Evolutionary conservation across 1,284 basidiomycete species (phyloP).

Genomic region (Pseudozyma sp.): DNA sequence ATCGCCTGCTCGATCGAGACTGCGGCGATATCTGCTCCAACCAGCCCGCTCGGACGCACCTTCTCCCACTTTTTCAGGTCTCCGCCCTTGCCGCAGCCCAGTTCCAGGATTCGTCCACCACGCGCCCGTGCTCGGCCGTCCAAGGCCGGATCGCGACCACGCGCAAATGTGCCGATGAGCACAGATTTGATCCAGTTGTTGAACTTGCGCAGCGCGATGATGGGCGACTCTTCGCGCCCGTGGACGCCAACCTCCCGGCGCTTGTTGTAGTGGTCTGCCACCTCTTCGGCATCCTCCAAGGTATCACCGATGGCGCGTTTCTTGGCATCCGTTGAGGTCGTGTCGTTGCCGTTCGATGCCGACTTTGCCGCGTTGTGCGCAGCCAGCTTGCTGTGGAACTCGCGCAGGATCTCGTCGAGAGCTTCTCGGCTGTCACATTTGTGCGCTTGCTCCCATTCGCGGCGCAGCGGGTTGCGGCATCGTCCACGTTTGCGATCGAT

Average conservation of each 20-base stretch:
- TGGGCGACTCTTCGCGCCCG: conserved; percentile 88
- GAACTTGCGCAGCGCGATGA: conserved; percentile 94
- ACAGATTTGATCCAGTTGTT: conserved; percentile 82
- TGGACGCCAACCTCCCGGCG: conserved; percentile 89
- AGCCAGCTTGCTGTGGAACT: conserved; percentile 26
- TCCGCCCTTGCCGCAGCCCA: conserved; percentile 98
- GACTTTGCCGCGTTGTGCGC: background rate
- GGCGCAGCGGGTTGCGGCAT: conserved; percentile 55
- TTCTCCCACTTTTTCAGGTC: conserved; percentile 96
- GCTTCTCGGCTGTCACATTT: conserved; percentile 41
- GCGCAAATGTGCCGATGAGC: conserved; percentile 45
- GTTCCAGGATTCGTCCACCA: conserved; percentile 84
- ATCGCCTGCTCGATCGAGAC: conserved; percentile 91
- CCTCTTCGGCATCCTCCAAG: conserved; percentile 47
- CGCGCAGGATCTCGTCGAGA: conserved; percentile 42
- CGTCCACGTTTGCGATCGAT: conserved; percentile 41
- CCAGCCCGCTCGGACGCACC: conserved; percentile 81
- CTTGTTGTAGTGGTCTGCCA: conserved; percentile 76
- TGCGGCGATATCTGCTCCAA: conserved; percentile 89
- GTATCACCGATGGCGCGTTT: conserved; percentile 28
- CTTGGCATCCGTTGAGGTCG: conserved; percentile 11
- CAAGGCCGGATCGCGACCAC: conserved; percentile 24
- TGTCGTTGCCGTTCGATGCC: conserved; percentile 1
- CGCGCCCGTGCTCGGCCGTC: conserved; percentile 35
- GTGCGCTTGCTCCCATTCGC: conserved; percentile 48